Percentiles rank a stretch among this genome's conserved stretches.
phyloP scores from a whole-genome alignment of 2,329 filamentous ascomycete species.

The Bipolaris victoriae region DNA sequence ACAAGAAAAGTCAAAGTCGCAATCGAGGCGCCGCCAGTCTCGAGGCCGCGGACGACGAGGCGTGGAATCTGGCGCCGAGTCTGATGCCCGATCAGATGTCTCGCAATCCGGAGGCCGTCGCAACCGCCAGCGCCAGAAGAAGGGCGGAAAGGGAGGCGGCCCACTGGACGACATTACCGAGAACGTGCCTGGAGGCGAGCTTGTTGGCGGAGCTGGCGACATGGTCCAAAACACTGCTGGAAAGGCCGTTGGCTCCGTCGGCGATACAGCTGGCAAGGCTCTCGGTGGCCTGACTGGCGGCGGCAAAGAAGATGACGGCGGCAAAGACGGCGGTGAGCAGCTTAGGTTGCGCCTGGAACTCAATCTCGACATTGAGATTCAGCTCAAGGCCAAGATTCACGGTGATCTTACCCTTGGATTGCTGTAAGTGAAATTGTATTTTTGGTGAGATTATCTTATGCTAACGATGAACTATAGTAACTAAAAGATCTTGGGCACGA shows the following conservation, averaged over 20 bases:
- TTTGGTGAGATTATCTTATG: neutral
- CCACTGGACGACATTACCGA: constrained; percentile 64
- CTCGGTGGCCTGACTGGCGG: constrained; percentile 57
- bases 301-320: constrained; percentile 41
- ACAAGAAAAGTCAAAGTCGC: constrained; percentile 52
- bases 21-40: constrained; percentile 57
- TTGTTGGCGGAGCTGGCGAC: constrained; percentile 59
- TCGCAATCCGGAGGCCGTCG: constrained; percentile 61
- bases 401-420: constrained; percentile 66
- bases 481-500: constrained; percentile 22
- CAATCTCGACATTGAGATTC: constrained; percentile 68
- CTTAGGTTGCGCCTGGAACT: constrained; percentile 64
- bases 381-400: constrained; percentile 69
- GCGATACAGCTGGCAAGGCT: constrained; percentile 51
- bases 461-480: constrained; percentile 38
- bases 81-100: constrained; percentile 60
- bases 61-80: constrained; percentile 60
- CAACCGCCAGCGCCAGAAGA: constrained; percentile 60
- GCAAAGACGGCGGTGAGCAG: constrained; percentile 54
- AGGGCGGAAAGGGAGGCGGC: constrained; percentile 54
- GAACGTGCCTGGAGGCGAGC: constrained; percentile 58
- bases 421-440: constrained; percentile 49
- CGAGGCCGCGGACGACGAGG: constrained; percentile 57
- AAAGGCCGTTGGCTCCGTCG: constrained; percentile 57
- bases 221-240: constrained; percentile 64